These are phyloP conservation scores for Crithidia acanthocephali DNA, from an alignment of 208 protist species.

Conservation along the genomic window DNA sequence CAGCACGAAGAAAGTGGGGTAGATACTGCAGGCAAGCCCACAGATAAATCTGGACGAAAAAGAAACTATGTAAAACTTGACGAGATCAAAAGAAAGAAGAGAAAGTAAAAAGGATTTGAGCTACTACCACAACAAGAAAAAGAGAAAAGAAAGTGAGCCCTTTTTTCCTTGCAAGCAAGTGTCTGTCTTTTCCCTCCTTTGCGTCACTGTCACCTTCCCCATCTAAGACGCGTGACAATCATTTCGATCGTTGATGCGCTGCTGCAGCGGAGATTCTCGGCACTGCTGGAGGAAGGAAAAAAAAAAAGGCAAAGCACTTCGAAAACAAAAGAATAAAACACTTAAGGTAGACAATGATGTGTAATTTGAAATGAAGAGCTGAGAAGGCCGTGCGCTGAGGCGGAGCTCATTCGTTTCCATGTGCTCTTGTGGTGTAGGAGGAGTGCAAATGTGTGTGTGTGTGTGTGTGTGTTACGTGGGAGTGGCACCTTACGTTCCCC, in stretches of 20 bases:
- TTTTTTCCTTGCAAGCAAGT: not conserved
- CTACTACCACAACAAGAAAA: not conserved
- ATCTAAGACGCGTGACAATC: too few relatives aligned
- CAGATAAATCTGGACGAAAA: slow-evolving; percentile 1
- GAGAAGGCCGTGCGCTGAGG: not conserved
- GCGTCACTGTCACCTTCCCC: not conserved
- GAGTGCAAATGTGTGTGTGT: slow-evolving; percentile 10
- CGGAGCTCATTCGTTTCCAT: not conserved
- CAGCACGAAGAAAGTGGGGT: not conserved
- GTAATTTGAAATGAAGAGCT: not conserved
- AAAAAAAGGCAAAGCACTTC: slow-evolving; percentile 6
- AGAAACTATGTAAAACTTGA: slow-evolving; percentile 13
- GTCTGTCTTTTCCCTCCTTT: not conserved
- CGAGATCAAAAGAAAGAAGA: too few relatives aligned
- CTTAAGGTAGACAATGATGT: slow-evolving; percentile 11
- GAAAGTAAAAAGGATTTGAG: not conserved
- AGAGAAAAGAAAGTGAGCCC: not conserved
- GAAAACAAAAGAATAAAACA: slow-evolving; percentile 1
- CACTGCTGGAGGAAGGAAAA: too few relatives aligned
- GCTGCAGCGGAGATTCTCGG: too few relatives aligned
- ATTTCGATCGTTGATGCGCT: too few relatives aligned
- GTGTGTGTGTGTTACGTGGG: not conserved
- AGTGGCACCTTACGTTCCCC: not conserved
- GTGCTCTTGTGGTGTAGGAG: too few relatives aligned
- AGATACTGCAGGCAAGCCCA: not conserved